Conservation (phyloP, 345 rosid genomes). For the Eucalyptus dawsonii region DNA sequence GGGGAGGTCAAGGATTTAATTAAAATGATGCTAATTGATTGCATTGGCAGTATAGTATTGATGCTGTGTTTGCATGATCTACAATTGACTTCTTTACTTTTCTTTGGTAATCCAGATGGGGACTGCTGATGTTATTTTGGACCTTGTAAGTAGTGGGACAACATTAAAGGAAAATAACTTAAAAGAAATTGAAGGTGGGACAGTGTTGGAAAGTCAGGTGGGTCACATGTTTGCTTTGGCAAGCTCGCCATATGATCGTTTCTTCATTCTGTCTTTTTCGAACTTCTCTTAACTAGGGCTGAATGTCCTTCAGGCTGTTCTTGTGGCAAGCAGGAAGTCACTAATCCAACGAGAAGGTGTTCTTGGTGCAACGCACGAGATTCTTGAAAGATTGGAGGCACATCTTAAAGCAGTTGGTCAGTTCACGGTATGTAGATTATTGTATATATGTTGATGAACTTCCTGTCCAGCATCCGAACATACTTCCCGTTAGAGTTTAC, state of each 20-base stretch:
- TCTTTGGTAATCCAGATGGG: conserved; percentile 56
- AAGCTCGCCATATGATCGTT: not conserved
- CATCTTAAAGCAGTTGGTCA: conserved; percentile 83
- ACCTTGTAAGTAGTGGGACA: conserved; percentile 98
- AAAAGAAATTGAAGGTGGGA: conserved; percentile 85
- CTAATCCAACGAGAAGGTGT: conserved; percentile 53
- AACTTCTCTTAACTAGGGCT: not conserved
- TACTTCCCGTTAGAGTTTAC: not conserved
- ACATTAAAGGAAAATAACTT: conserved; percentile 85
- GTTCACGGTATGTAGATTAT: conserved; percentile 32
- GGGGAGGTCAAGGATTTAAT: not conserved
- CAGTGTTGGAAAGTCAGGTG: conserved; percentile 90
- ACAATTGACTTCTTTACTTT: not conserved
- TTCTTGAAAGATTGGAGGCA: conserved; percentile 93
- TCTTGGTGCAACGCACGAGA: conserved; percentile 59
- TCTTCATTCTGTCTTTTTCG: not conserved
- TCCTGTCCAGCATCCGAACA: not conserved
- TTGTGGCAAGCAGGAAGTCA: conserved; percentile 76
- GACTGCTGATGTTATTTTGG: conserved; percentile 93
- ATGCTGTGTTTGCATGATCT: not conserved
- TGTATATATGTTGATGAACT: not conserved
- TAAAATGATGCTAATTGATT: not conserved
- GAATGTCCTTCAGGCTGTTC: conserved; percentile 52
- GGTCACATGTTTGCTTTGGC: not conserved
- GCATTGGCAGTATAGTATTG: not conserved